These are phyloP conservation scores for Rutstroemia sp. DNA, from an alignment of 2,329 filamentous ascomycete species.

Conservation along the genomic window DNA sequence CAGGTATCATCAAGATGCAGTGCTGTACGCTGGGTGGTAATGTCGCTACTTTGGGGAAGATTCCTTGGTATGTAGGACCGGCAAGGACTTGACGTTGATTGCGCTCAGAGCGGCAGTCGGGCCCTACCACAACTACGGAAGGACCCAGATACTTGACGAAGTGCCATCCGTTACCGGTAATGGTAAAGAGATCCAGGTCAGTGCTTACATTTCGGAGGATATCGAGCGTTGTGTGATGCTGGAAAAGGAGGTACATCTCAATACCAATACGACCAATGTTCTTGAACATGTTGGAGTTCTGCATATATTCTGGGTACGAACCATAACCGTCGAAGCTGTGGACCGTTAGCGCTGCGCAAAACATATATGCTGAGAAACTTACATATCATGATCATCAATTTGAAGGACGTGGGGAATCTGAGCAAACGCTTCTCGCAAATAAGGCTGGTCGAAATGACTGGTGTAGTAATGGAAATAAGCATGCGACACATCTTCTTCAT, in stretches of 20 bases:
- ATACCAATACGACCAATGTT: slow-evolving; percentile 94
- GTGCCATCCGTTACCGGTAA: slow-evolving; percentile 97
- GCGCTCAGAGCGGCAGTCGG: slow-evolving; percentile 86
- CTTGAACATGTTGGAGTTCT: slow-evolving; percentile 94
- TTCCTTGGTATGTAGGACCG: slow-evolving; percentile 90
- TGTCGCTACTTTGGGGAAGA: slow-evolving; percentile 91
- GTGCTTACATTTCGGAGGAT: slow-evolving; percentile 83
- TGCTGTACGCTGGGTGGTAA: slow-evolving; percentile 91
- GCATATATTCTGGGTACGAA: slow-evolving; percentile 97
- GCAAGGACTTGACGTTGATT: slow-evolving; percentile 89
- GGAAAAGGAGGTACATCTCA: slow-evolving; percentile 97
- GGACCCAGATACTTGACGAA: slow-evolving; percentile 96
- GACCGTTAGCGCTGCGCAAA: slow-evolving; percentile 9
- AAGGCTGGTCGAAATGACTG: slow-evolving; percentile 95
- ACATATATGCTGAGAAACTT: slow-evolving; percentile 37
- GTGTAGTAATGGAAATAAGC: slow-evolving; percentile 99
- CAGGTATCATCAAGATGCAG: slow-evolving; percentile 91
- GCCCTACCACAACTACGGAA: slow-evolving; percentile 79
- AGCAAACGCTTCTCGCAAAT: slow-evolving; percentile 88
- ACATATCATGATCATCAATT: slow-evolving; percentile 97
- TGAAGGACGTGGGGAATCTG: slow-evolving; percentile 93
- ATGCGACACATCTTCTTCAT: slow-evolving; percentile 92
- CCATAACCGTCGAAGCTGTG: slow-evolving; percentile 93
- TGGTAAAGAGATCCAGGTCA: slow-evolving; percentile 88
- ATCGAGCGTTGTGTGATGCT: slow-evolving; percentile 93